Evolutionary conservation across 441 rosid genomes (phyloP), one percentile per base, ranked within the genome.

Genomic region (Aleurites moluccanus): DNA sequence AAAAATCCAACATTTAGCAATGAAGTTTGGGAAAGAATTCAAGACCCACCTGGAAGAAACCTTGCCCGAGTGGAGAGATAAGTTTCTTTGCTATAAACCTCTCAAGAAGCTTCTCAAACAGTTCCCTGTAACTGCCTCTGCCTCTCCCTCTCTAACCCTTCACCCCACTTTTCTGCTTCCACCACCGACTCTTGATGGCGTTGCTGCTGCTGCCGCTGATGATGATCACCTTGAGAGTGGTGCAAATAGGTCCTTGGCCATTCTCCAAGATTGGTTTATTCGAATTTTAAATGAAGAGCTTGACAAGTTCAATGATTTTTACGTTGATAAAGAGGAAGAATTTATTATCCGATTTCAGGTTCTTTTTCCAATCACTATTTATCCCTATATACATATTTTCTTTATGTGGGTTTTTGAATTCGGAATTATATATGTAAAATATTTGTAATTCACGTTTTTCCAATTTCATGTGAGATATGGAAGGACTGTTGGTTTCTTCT

Each of bases 21-120:
- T 94, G 99, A 94, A 94, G 83, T 92, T 94, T 79, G 97, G 99
- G 15, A 91, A 94, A 76, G 99, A 94, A 70, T 92, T 94, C 86
- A 86, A 84, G 47, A 90, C 90, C 78, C 97, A 94, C 76, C 87
- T 92, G 65, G 94, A 91, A 85, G 97, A 94, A 74, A 92, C 96
- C 27, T 82, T 94, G 44, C 99, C 99, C 6, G 97, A 86, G 80
- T 94, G 97, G 99, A 88, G 97, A 79, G 99, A 92, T 86, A 94
- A 94, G 85, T 91, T 79, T 83, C 93, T 94, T 68, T 89, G 96
- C 79, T 94, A 94, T 80, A 92, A 94, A 69, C 97, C 92, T 73
- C 85, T 94, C 75, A 92, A 94, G 79, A 91, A 91, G 75, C 92
- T 94, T 80, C 93, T 92, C 80, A 91, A 94, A 75, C 80, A 84